These are phyloP conservation scores for Cryphonectria nitschkei DNA, from an alignment of 2,329 filamentous ascomycete genomes.

Conservation along the genomic window DNA sequence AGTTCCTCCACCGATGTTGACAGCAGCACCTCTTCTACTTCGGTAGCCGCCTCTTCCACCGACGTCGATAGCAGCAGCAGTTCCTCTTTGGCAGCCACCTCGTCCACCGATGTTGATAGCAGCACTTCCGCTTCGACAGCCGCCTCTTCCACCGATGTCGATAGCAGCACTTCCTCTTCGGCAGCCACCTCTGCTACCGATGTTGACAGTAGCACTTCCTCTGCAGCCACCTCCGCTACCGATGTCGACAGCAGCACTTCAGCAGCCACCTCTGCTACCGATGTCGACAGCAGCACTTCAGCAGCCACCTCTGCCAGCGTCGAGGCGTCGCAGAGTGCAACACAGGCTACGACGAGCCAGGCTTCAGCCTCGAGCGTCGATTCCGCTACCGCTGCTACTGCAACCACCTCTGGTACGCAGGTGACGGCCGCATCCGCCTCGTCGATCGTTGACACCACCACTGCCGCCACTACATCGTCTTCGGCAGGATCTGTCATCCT, in stretches of 20 bases:
- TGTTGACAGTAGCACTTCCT: neutral
- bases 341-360: neutral
- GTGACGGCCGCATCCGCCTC: neutral
- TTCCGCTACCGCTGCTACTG: neutral
- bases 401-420: neutral
- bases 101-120: neutral
- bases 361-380: neutral
- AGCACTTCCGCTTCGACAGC: neutral
- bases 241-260: too few species aligned
- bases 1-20: neutral
- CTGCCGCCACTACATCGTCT: neutral
- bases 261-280: neutral
- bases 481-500: neutral
- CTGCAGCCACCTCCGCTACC: neutral
- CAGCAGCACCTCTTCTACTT: too few species aligned
- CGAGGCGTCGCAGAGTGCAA: neutral
- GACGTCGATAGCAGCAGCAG: neutral
- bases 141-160: neutral
- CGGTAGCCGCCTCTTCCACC: neutral
- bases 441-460: neutral
- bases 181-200: neutral
- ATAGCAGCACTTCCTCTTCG: too few species aligned
- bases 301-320: neutral
- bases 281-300: neutral
- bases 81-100: neutral